Evolutionary conservation across 768 basidiomycete species (phyloP), one percentile per base, ranked within the genome.

Genomic region (Trametes villosa): DNA sequence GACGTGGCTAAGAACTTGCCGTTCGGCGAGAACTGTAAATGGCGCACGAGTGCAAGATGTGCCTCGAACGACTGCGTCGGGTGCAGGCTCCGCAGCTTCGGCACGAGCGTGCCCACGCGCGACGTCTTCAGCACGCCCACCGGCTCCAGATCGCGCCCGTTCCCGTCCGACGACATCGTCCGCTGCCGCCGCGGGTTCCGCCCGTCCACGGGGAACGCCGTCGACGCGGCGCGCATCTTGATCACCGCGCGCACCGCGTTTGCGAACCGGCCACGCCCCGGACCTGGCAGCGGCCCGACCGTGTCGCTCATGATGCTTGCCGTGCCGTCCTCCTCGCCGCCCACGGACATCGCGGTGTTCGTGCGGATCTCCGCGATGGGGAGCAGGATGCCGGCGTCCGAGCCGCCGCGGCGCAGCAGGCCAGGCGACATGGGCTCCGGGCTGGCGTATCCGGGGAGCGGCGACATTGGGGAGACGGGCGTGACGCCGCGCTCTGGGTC

Each of bases 1-100:
- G 87, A 88, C 4, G 89, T 91, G 3, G 88, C 90, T 65, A 92
- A 69, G 67, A 82, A 89, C 68, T 80, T 85, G 20, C 90, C 90
- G 70, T 90, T 83, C 1, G 88, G 89, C 1, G 87, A 89, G 74
- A 91, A 92, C 70, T 90, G 85, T 67, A 92, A 70, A 71, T 90
- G 86, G 53, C 86, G 72, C 18, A 92, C 89, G 29, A 90, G 80
- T 8, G 86, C 88, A 53, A 78, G 75, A 71, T 91, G 90, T 6
- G 85, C 84, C 11, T 81, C 80, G 22, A 89, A 71, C 62, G 85
- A 86, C 67, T 89, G 83, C 0, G 83, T 85, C 9, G 81, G 71
- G 54, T 81, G 77, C 64, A 91, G 68, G 44, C 75, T 76, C 59
- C 76, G 78, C 55, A 92, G 72, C 63, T 81, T 85, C 17, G 86